Conservation (phyloP, 148 eudicot species). For the Heliamphora exappendiculata region DNA sequence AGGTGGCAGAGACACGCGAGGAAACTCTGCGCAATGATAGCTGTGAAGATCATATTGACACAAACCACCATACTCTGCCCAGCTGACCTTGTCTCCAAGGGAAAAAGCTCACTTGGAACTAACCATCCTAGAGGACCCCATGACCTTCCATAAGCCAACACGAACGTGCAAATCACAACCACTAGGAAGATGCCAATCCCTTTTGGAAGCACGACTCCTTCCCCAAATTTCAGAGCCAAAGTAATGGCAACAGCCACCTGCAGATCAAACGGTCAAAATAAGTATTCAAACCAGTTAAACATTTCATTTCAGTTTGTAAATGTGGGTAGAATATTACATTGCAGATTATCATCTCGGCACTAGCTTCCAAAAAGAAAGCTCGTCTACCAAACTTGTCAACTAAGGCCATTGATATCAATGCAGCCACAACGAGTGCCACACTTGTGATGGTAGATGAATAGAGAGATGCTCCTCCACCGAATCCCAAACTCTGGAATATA, state of each 20-base stretch:
- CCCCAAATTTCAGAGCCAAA: slow-evolving; percentile 52
- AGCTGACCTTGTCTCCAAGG: slow-evolving; percentile 85
- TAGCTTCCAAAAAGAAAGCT: slow-evolving; percentile 63
- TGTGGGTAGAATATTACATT: slow-evolving; percentile 35
- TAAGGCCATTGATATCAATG: slow-evolving; percentile 65
- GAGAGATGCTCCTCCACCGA: slow-evolving; percentile 51
- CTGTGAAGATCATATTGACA: slow-evolving; percentile 89
- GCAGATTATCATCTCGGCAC: slow-evolving; percentile 67
- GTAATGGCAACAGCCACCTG: slow-evolving; percentile 64
- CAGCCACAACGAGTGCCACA: slow-evolving; percentile 61
- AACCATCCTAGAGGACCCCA: slow-evolving; percentile 99
- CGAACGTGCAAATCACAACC: slow-evolving; percentile 62
- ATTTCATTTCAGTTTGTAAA: neutral
- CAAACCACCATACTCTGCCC: slow-evolving; percentile 89
- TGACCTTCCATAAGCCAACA: slow-evolving; percentile 80
- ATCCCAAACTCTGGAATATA: slow-evolving; percentile 83
- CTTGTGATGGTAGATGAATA: slow-evolving; percentile 69
- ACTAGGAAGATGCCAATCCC: slow-evolving; percentile 54
- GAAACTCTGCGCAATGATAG: slow-evolving; percentile 71
- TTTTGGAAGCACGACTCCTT: slow-evolving; percentile 41
- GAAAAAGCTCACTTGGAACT: slow-evolving; percentile 90
- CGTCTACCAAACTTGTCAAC: slow-evolving; percentile 82
- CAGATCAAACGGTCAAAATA: neutral
- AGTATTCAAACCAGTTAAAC: slow-evolving; percentile 1
- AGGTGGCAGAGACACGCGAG: slow-evolving; percentile 66